A percentile compares a stretch with the other conserved stretches of the same genome.
Conservation (phyloP, 768 basidiomycete genomes). For the Neoboletus magnificus region DNA sequence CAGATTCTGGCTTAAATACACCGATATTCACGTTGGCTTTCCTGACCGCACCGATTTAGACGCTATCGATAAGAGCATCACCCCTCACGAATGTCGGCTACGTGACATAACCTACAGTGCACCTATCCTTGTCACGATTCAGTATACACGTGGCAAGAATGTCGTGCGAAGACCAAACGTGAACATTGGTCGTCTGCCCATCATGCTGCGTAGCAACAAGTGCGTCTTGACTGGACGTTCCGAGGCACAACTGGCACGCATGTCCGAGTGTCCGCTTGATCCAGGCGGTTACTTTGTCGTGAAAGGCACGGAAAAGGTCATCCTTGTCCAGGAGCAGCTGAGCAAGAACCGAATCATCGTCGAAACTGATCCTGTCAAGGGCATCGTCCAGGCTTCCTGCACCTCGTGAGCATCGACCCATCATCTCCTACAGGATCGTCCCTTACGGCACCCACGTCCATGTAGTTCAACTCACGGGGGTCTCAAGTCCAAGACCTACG, state of each 20-base stretch:
- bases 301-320: conserved; percentile 99
- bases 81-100: conserved; percentile 95
- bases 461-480: conserved; percentile 75
- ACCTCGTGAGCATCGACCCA: conserved; percentile 68
- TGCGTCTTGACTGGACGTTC: conserved; percentile 80
- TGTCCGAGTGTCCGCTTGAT: conserved; percentile 97
- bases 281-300: conserved; percentile 99
- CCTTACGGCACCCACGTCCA: conserved; percentile 9
- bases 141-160: conserved; percentile 89
- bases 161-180: conserved; percentile 82
- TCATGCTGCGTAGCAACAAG: conserved; percentile 96
- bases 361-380: conserved; percentile 88
- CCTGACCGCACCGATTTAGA: conserved; percentile 86
- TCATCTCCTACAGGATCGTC: background rate
- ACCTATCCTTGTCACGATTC: conserved; percentile 89
- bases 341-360: conserved; percentile 99
- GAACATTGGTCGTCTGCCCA: conserved; percentile 86
- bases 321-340: conserved; percentile 96
- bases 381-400: conserved; percentile 89
- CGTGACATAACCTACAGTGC: conserved; percentile 95
- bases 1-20: conserved; percentile 94
- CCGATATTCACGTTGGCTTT: conserved; percentile 89
- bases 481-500: conserved; percentile 96
- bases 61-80: conserved; percentile 75
- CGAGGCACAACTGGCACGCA: conserved; percentile 82